Evolutionary conservation across 1,284 basidiomycete genomes (phyloP), one percentile per base, ranked within the genome.

Genomic region (Bothia castanella): DNA sequence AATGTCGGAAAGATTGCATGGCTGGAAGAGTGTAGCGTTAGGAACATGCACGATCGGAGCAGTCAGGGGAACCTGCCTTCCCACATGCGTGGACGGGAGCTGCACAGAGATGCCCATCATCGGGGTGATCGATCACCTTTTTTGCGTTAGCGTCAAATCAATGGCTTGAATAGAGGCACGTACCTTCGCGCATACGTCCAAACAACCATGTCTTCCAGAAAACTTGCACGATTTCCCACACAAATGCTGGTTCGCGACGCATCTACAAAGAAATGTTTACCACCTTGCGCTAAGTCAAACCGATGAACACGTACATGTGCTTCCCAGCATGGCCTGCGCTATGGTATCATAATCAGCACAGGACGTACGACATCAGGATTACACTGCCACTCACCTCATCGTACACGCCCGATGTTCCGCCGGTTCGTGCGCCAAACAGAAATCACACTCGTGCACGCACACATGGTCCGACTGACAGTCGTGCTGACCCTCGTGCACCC

Each of bases 281-380:
- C 2, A 2, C 3, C 27, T 13, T 9, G 2, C 5, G 2, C 9
- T 20, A 14, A 10, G 2, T 1, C 1, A 38, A 21, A 16, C 9
- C 4, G 42, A 20, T 17, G 11, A 39, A 53, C 70, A 43, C 62
- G 2, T 42, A 80, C 79, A 80, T 72, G 54, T 83, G 82, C 9
- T 63, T 66, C 16, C 79, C 78, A 10, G 72, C 61, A 52, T 84
- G 82, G 0, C 83, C 80, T 13, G 79, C 81, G 14, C 82, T 83
- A 48, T 5, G 1, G 1, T 16, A 23, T 36, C 0, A 3, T 20
- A 38, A 12, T 53, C 23, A 47, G 36, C 7, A 42, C 16, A 2
- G 8, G 14, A 10, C 0, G 3, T 14, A 21, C 1, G 16, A 11
- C 5, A 34, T 11, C 9, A 21, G 10, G 27, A 27, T n/a, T n/a